Conservation (phyloP, 2,329 filamentous ascomycete genomes). For the Diaporthe caulivora region DNA sequence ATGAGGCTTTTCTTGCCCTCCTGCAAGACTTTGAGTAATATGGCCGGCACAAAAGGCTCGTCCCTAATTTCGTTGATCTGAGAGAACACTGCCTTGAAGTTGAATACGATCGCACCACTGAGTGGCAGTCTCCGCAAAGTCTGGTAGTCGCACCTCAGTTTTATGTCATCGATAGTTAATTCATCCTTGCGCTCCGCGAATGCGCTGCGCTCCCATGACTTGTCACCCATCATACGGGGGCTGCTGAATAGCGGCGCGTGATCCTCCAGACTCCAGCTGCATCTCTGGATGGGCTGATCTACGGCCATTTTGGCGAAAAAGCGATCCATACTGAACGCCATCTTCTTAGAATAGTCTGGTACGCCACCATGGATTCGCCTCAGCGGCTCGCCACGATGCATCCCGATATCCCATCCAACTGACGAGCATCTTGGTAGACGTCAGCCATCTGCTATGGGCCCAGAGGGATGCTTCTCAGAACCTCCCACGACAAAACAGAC, state of each 20-base stretch:
- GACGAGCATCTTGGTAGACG: constrained; percentile 68
- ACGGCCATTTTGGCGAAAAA: constrained; percentile 85
- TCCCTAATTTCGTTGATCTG: constrained; percentile 76
- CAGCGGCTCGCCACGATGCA: constrained; percentile 79
- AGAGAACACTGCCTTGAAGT: constrained; percentile 90
- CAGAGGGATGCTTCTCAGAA: too few species aligned
- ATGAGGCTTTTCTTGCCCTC: constrained; percentile 62
- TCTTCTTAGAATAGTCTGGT: constrained; percentile 88
- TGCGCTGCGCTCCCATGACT: constrained; percentile 64
- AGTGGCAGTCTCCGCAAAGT: constrained; percentile 84
- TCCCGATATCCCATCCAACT: constrained; percentile 82
- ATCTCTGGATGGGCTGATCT: constrained; percentile 82
- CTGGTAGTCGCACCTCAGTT: constrained; percentile 89
- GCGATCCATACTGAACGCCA: constrained; percentile 90
- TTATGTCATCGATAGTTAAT: constrained; percentile 69
- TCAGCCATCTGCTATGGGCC: too few species aligned
- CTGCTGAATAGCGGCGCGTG: constrained; percentile 82
- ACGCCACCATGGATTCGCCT: constrained; percentile 80
- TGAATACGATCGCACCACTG: constrained; percentile 82
- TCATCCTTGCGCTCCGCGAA: constrained; percentile 61
- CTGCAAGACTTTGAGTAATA: constrained; percentile 76
- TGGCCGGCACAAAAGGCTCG: constrained; percentile 79
- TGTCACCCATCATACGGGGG: constrained; percentile 69
- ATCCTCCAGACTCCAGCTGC: constrained; percentile 86
- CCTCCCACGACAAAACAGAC: too few species aligned